Base-by-base conservation (phyloP, 1,284 basidiomycete species). In the Malassezia obtusa region DNA sequence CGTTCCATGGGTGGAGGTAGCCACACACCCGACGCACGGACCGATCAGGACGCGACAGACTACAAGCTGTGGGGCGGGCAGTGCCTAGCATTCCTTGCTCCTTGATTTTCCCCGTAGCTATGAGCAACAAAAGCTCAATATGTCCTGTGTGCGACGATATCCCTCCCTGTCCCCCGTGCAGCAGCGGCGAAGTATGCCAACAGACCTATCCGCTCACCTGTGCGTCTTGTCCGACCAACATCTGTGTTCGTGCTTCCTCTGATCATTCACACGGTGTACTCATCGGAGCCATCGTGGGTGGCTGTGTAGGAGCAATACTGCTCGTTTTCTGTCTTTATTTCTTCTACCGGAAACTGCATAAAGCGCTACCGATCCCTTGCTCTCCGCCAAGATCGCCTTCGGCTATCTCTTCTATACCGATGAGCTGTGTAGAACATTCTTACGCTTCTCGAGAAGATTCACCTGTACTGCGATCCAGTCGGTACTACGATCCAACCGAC, bases 171-270 rank as follows among this genome's bases (percentile, higher is more conserved):
- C 48, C 53, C 2, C 49, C 48, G 28, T 56, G 53, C 30, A 4
- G 14, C 7, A 14, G 1, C 28, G 32, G 31, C 21, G 22, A 50
- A 19, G 37, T 45, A 9, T 56, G 53, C 33, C 36, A 33, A 25
- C 53, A 56, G n/a, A 45, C 26, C 10, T 56, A 56, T 21, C 48
- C 53, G n/a, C n/a, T 37, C 24, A n/a, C 24, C n/a, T 56, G 53
- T 17, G 24, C 35, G 10, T 12, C 25, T 11, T 56, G 53, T 25
- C 53, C 53, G 19, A 15, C 15, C 15, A 56, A 56, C 25, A 36
- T 46, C 19, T 56, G 53, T 36, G 40, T 50, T 10, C 10, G 11
- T 22, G 31, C 38, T 2, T 3, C n/a, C 3, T 5, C 21, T 15
- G 5, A 15, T 12, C 11, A 30, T 12, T 6, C 21, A 9, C 17